phyloP scores from a whole-genome alignment of 495 filamentous ascomycete species.

The Durotheca rogersii region DNA sequence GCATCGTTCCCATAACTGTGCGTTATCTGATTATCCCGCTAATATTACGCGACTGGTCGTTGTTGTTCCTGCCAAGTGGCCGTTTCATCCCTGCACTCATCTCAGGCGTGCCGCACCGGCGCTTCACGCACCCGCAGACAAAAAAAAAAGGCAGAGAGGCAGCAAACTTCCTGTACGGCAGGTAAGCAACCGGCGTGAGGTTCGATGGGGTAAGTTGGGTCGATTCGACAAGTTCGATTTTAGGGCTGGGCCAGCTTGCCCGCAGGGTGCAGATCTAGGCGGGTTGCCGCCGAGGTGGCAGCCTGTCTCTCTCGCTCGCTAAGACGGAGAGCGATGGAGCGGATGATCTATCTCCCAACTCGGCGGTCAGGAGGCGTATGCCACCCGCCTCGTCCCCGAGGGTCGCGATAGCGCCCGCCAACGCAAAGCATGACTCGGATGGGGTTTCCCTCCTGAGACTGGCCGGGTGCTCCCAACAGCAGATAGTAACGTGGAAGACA shows the following conservation, averaged over 20 bases:
- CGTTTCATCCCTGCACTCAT: conserved; percentile 22
- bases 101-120: conserved; percentile 31
- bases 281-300: too few relatives aligned
- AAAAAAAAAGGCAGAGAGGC: conserved; percentile 17
- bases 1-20: conserved; percentile 16
- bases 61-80: conserved; percentile 22
- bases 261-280: conserved; percentile 13
- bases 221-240: conserved; percentile 2
- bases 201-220: background rate
- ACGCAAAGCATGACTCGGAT: conserved; percentile 22
- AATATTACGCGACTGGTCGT: conserved; percentile 9
- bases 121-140: conserved; percentile 17
- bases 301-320: too few relatives aligned
- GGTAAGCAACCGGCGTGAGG: background rate
- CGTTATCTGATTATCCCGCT: conserved; percentile 28
- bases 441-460: conserved; percentile 25
- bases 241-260: conserved; percentile 8
- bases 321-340: background rate
- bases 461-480: conserved; percentile 17
- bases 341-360: conserved; percentile 7
- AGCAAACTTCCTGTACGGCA: conserved; percentile 20
- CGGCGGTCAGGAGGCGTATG: conserved; percentile 7
- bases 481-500: conserved; percentile 20
- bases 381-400: conserved; percentile 5
- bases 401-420: conserved; percentile 6